These are phyloP conservation scores for Globomyces pollinis-pini DNA, from an alignment of 192 early-diverging fungal genomes.

Conservation along the genomic window DNA sequence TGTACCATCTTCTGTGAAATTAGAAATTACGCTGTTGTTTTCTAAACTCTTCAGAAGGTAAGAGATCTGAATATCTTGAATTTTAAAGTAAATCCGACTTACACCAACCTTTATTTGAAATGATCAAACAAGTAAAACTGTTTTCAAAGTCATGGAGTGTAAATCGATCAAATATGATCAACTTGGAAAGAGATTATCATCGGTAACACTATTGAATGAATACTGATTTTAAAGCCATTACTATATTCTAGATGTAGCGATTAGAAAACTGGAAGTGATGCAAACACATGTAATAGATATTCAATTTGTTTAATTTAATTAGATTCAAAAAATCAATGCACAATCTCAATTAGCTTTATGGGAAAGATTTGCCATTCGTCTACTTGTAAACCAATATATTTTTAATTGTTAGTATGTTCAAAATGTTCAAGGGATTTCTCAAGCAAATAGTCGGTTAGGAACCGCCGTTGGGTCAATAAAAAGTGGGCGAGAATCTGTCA, in stretches of 20 bases:
- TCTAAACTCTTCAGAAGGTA: conserved; percentile 42
- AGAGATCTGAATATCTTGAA: background rate
- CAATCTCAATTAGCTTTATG: conserved; percentile 35
- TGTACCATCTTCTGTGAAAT: conserved; percentile 36
- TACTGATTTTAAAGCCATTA: too few species aligned
- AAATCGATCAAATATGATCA: conserved; percentile 30
- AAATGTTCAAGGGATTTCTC: background rate
- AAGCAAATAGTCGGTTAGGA: background rate
- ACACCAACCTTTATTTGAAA: conserved; percentile 49
- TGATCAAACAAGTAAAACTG: conserved; percentile 42
- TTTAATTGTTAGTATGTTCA: background rate
- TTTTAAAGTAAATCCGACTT: conserved; percentile 44
- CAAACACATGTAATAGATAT: conserved; percentile 28
- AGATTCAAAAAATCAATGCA: conserved; percentile 17
- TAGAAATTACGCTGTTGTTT: conserved; percentile 44
- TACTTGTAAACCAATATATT: conserved; percentile 25
- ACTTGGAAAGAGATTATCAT: conserved; percentile 44
- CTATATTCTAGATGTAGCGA: conserved; percentile 44
- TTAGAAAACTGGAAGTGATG: conserved; percentile 44
- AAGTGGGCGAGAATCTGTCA: background rate
- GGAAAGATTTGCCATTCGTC: conserved; percentile 31
- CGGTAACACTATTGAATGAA: too few species aligned
- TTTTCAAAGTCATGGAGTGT: conserved; percentile 42
- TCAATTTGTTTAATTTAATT: background rate
- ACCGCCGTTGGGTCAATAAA: background rate